Percentiles rank a stretch among this genome's conserved stretches.
Evolutionary conservation across 2,329 filamentous ascomycete genomes (phyloP).

Genomic region (Claviceps purpurea): DNA sequence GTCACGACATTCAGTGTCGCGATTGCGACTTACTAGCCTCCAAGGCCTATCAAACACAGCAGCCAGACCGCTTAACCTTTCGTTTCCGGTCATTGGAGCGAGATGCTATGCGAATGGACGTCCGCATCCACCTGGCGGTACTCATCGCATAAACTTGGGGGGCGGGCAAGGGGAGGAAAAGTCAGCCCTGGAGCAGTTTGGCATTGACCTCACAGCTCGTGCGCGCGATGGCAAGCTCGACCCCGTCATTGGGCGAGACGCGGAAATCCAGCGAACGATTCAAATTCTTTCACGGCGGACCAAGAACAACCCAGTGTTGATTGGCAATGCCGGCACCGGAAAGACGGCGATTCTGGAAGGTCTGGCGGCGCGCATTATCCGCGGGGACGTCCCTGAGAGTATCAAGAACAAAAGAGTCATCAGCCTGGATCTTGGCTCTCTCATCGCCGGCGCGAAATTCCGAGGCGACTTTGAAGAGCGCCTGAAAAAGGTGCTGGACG

Average conservation of each 20-base stretch:
- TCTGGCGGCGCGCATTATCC: constrained; percentile 75
- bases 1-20: constrained; percentile 11
- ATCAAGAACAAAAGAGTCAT: constrained; percentile 91
- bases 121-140: constrained; percentile 81
- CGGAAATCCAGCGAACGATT: constrained; percentile 86
- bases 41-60: constrained; percentile 11
- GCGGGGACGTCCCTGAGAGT: constrained; percentile 87
- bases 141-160: constrained; percentile 83
- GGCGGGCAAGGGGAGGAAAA: constrained; percentile 59
- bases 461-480: constrained; percentile 93
- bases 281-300: constrained; percentile 85
- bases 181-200: constrained; percentile 78
- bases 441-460: constrained; percentile 94
- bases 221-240: constrained; percentile 86
- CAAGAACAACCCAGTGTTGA: constrained; percentile 94
- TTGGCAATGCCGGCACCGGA: constrained; percentile 79
- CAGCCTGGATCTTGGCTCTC: constrained; percentile 72
- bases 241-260: constrained; percentile 85
- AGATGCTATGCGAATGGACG: constrained; percentile 56
- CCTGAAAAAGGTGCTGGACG: constrained; percentile 77
- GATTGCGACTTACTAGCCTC: constrained; percentile 12
- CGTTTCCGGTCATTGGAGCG: constrained; percentile 26
- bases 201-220: constrained; percentile 74
- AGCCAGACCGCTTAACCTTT: constrained; percentile 12
- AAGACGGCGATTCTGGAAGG: constrained; percentile 93